phyloP scores from a whole-genome alignment of 2,329 filamentous ascomycete species.

The Hymenoscyphus occultus region DNA sequence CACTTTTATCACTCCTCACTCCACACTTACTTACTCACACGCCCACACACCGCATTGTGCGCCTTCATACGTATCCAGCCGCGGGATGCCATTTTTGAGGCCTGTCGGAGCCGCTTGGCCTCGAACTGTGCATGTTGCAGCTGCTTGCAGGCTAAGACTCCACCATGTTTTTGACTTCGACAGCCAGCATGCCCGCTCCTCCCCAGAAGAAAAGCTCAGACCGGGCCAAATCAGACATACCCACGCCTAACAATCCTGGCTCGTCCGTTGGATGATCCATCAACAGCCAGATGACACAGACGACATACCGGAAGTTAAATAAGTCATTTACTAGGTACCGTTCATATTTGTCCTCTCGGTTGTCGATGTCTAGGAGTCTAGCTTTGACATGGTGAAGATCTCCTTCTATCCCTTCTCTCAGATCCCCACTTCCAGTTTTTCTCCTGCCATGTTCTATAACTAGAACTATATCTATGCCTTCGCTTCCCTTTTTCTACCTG shows the following conservation, averaged over 20 bases:
- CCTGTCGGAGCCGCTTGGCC: conserved; percentile 28
- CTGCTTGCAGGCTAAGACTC: conserved; percentile 32
- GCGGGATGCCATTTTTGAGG: conserved; percentile 25
- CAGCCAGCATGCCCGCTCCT: conserved; percentile 31
- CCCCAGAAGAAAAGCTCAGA: conserved; percentile 36
- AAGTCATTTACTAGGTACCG: conserved; percentile 34
- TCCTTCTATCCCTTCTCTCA: conserved; percentile 25
- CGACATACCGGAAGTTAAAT: conserved; percentile 35
- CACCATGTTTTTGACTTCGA: conserved; percentile 30
- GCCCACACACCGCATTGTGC: conserved; percentile 4
- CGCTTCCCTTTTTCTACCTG: conserved; percentile 9
- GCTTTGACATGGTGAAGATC: conserved; percentile 31
- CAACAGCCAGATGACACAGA: conserved; percentile 37
- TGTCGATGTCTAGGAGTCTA: conserved; percentile 31
- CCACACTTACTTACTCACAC: neutral
- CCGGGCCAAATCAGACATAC: conserved; percentile 24
- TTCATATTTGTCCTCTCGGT: conserved; percentile 34
- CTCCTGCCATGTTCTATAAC: neutral
- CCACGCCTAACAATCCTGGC: conserved; percentile 20
- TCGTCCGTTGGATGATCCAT: conserved; percentile 31
- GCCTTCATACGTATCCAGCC: conserved; percentile 17
- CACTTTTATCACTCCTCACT: neutral
- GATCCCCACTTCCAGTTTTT: conserved; percentile 14
- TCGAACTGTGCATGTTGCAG: conserved; percentile 28
- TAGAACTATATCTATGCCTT: conserved; percentile 14